Conservation (phyloP, 2,329 filamentous ascomycete species). For the Cladophialophora chaetospira region DNA sequence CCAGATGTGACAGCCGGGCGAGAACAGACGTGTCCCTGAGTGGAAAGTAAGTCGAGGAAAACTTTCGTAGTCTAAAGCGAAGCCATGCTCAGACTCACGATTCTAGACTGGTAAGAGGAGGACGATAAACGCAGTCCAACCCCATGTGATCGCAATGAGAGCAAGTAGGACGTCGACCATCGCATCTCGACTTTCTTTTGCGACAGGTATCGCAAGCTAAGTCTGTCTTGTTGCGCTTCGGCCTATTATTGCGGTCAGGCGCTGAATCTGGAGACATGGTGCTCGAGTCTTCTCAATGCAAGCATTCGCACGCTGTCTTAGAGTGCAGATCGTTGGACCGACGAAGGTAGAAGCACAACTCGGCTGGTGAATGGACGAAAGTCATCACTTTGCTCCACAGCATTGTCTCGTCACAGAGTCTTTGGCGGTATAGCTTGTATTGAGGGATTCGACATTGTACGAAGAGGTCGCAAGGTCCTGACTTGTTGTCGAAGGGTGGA, state of each 20-base stretch:
- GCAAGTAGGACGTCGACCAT: conserved; percentile 11
- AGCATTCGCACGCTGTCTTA: background rate
- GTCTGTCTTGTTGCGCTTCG: conserved; percentile 17
- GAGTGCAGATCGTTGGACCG: no score
- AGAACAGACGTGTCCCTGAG: conserved; percentile 12
- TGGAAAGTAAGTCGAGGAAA: background rate
- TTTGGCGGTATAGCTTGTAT: no score
- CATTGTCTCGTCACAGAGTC: no score
- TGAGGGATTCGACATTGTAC: no score
- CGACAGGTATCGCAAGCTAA: conserved; percentile 15
- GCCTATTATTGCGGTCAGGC: conserved; percentile 1
- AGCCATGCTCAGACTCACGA: conserved; percentile 4
- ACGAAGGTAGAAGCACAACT: background rate
- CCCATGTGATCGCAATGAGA: conserved; percentile 10
- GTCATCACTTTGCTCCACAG: no score
- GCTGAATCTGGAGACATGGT: conserved; percentile 3
- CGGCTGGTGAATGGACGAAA: background rate
- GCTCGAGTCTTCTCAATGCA: background rate
- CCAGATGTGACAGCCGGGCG: conserved; percentile 4
- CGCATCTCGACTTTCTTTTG: conserved; percentile 7
- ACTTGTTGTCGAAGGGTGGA: background rate
- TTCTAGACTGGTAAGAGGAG: conserved; percentile 9
- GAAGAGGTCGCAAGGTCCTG: background rate
- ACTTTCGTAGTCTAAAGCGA: background rate
- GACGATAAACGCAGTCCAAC: conserved; percentile 11